These are phyloP conservation scores for Petunia axillaris DNA, from an alignment of 257 asterid species.

Conservation along the genomic window DNA sequence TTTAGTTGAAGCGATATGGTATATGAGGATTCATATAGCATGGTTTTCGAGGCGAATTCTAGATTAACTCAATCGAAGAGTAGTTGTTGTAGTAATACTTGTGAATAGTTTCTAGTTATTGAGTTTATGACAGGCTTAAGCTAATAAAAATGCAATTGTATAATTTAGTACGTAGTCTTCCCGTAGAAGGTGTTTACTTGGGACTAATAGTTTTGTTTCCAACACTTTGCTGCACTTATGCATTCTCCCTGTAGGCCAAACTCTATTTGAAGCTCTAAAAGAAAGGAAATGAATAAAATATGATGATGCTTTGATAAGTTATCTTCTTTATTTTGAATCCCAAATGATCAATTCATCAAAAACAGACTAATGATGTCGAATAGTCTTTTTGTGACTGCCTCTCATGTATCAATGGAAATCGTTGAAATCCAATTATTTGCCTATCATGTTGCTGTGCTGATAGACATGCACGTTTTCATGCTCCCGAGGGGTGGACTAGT, in stretches of 20 bases:
- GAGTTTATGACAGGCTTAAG: background rate
- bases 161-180: background rate
- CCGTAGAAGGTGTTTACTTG: background rate
- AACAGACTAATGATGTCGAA: background rate
- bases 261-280: background rate
- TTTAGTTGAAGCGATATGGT: background rate
- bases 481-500: too few species aligned
- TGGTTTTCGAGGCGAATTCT: background rate
- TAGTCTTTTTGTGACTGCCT: background rate
- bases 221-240: background rate
- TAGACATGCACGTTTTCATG: background rate
- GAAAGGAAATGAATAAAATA: background rate
- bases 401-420: background rate
- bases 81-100: background rate
- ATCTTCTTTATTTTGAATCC: background rate
- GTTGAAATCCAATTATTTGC: background rate
- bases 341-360: constrained; percentile 6
- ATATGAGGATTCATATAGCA: background rate
- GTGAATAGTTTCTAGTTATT: background rate
- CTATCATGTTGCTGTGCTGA: background rate
- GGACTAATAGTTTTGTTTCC: background rate
- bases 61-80: background rate
- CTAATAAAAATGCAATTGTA: background rate
- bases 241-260: background rate
- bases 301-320: background rate